Base-by-base conservation (phyloP, 2,329 filamentous ascomycete species). In the Venturia effusa region DNA sequence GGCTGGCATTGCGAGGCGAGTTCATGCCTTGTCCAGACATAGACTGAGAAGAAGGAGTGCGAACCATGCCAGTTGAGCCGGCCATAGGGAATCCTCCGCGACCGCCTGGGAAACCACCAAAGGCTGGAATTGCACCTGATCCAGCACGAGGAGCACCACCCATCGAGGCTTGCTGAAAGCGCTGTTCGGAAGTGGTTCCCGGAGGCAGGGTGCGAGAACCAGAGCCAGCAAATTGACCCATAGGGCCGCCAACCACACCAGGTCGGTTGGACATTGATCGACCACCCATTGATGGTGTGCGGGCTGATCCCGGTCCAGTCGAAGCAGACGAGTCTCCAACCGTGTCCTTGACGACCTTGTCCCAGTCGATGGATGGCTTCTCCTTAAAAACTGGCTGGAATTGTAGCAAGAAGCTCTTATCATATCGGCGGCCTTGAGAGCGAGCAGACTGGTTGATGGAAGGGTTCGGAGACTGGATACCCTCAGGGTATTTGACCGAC, bases 361-460 rank as follows among this genome's bases (percentile, higher is more conserved):
- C 89, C 85, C 96, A 99, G 72, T 97, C 93, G 54, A 92, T 77
- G 0, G 92, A 96, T 17, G 94, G 94, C 78, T 97, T 95, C 80
- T 99, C 94, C 67, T 91, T 95, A 79, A 97, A 99, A 24, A 96
- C 91, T 70, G 85, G 85, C 78, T 97, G 90, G 82, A 99, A 99
- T 74, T 99, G 94, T 37, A 99, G 82, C 77, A 99, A 80, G 81
- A 99, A 99, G 70, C 88, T 88, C 71, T 92, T 90, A 77, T 97
- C 92, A 76, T 99, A 99, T 75, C 95, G 92, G 80, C 95, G 96
- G 51, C 86, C 88, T 75, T 86, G 88, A 67, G 85, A 86, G 79
- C 92, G 93, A 75, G 88, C 90, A 40, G 84, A 82, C 34, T 90
- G 88, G 75, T 97, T 99, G 68, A 97, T 79, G 2, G 93, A 90